A percentile compares a stretch with the other conserved stretches of the same genome.
These are phyloP conservation scores for Rhodotorula sp. DNA, from an alignment of 1,284 basidiomycete genomes.

Conservation along the genomic window DNA sequence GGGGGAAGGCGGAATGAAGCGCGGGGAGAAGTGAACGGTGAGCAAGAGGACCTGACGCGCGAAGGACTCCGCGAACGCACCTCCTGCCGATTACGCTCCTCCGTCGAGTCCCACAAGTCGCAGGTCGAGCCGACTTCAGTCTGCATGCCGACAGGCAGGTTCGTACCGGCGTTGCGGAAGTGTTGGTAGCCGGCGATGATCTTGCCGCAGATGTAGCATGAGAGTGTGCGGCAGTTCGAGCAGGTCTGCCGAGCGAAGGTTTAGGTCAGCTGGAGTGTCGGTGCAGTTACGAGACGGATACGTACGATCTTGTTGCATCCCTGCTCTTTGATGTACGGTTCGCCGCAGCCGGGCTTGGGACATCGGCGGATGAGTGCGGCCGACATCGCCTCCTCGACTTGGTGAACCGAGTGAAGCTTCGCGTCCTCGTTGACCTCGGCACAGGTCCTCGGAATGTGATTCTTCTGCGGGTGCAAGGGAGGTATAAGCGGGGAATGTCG, in stretches of 20 bases:
- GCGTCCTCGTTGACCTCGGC: slow-evolving; percentile 38
- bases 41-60: not conserved
- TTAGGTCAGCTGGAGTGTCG: too few relatives aligned
- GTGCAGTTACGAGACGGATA: too few relatives aligned
- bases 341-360: slow-evolving; percentile 30
- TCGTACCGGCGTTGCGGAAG: slow-evolving; percentile 32
- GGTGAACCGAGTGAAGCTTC: slow-evolving; percentile 39
- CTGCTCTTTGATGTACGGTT: slow-evolving; percentile 38
- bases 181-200: slow-evolving; percentile 35
- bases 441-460: slow-evolving; percentile 45
- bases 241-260: slow-evolving; percentile 1
- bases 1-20: not conserved
- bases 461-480: slow-evolving; percentile 14
- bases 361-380: slow-evolving; percentile 36
- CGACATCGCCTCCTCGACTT: slow-evolving; percentile 41
- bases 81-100: slow-evolving; percentile 30
- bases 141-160: slow-evolving; percentile 4
- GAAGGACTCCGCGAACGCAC: not conserved
- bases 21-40: not conserved
- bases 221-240: slow-evolving; percentile 23
- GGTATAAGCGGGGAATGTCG: not conserved
- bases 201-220: slow-evolving; percentile 38
- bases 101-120: slow-evolving; percentile 37
- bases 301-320: slow-evolving; percentile 23
- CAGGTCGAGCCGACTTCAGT: slow-evolving; percentile 10